A percentile compares a stretch with the other conserved stretches of the same genome.
These are phyloP conservation scores for Rhododendron ovatum DNA, from an alignment of 148 eudicot species.

Conservation along the genomic window DNA sequence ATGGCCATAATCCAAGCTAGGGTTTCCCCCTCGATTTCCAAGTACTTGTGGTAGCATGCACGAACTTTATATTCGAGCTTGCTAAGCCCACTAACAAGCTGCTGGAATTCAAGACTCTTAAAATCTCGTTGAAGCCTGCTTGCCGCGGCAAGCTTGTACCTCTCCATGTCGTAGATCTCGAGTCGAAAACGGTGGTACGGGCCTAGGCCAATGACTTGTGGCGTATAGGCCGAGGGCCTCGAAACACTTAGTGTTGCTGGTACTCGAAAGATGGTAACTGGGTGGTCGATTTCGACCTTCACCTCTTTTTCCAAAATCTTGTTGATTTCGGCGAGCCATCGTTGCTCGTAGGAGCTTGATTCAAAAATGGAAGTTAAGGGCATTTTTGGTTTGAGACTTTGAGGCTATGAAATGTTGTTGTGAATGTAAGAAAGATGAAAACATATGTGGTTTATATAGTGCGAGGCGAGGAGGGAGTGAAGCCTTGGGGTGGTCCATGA, in stretches of 20 bases:
- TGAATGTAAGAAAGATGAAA: background rate
- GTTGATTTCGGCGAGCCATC: constrained; percentile 31
- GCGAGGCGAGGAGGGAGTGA: background rate
- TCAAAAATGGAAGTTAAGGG: background rate
- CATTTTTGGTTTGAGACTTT: background rate
- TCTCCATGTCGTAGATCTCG: constrained; percentile 33
- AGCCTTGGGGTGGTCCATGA: background rate
- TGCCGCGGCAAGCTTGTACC: constrained; percentile 29
- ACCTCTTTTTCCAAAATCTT: constrained; percentile 13
- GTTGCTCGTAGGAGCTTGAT: constrained; percentile 16
- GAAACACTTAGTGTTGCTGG: constrained; percentile 9
- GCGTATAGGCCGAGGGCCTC: constrained; percentile 30
- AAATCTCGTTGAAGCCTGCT: constrained; percentile 25
- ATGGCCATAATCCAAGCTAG: constrained; percentile 56
- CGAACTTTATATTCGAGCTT: constrained; percentile 26
- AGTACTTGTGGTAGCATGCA: constrained; percentile 41
- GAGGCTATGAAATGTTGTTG: background rate
- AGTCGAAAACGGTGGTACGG: constrained; percentile 37
- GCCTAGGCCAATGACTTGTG: constrained; percentile 34
- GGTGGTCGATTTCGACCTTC: constrained; percentile 6
- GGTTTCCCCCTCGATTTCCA: constrained; percentile 13
- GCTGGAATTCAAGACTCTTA: background rate
- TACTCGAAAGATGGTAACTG: constrained; percentile 18
- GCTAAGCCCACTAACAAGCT: constrained; percentile 13
- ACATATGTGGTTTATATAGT: background rate